Base-by-base conservation (phyloP, 306 rosid species). In the Pterocarpus macrocarpus region DNA sequence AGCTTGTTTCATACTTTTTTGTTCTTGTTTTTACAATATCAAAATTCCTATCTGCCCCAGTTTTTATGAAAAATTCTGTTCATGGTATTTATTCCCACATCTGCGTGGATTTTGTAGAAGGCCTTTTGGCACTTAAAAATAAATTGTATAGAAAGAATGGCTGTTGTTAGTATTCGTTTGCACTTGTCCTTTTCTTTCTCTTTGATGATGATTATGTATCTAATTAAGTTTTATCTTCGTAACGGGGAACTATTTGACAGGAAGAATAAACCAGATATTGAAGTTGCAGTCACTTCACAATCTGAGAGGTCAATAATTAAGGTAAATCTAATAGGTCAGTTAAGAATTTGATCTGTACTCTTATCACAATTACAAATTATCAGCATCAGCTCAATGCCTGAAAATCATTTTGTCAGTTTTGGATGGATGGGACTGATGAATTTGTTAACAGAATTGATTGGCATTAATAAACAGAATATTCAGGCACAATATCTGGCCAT, bases 191-290 rank as follows among this genome's bases (percentile, higher is more conserved):
- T 58, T 65, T 82, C 12, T 66, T n/a, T 49, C 17, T 53, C 5
- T 41, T 4, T 56, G 35, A 11, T 33, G 71, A 22, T 57, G 28
- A 22, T 22, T 22, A 22, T 22, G 28, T 1, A 22, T 22, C 0
- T 22, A 22, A 22, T 53, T 13, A 64, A 53, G 49, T 66, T 47
- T 2, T 13, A 12, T 50, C 14, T 14, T 47, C 16, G 64, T 55
- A 17, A 35, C 10, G 17, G 55, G 14, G 33, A 43, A 32, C 8
- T 62, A 49, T 73, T 77, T 80, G 61, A 76, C 83, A 87, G 86
- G 85, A 87, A 80, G 81, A 90, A 84, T 41, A 86, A 79, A 82
- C 76, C 72, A 47, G 82, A 81, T 72, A 38, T 68, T 71, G 97
- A 88, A 82, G 73, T 64, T 43, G 36, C 73, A 16, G 79, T 52